These are phyloP conservation scores for Phytophthora pluvialis DNA, from an alignment of 352 stramenopile genomes.

Conservation along the genomic window DNA sequence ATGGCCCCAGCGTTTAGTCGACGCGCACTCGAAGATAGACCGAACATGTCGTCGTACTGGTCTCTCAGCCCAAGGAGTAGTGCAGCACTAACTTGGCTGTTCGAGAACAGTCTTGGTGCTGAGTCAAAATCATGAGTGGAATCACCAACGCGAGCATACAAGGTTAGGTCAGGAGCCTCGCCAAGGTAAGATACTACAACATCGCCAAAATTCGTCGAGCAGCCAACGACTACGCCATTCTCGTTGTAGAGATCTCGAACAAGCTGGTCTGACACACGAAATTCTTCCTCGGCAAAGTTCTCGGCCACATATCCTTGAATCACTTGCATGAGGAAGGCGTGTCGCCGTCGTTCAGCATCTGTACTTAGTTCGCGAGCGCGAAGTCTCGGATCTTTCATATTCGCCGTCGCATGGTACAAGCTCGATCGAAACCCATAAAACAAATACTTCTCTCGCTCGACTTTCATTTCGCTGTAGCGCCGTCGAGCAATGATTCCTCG, in stretches of 20 bases:
- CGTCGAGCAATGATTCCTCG: constrained; percentile 62
- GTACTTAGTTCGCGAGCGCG: constrained; percentile 42
- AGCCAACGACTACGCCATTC: constrained; percentile 71
- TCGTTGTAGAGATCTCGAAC: constrained; percentile 58
- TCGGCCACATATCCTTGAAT: constrained; percentile 58
- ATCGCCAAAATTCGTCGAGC: constrained; percentile 53
- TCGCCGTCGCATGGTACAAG: constrained; percentile 43
- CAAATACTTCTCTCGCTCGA: constrained; percentile 59
- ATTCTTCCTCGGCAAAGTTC: constrained; percentile 43
- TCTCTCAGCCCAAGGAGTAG: constrained; percentile 58
- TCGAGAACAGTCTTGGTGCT: constrained; percentile 34
- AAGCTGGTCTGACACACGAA: constrained; percentile 41
- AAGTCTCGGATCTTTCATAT: constrained; percentile 52
- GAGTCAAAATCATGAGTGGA: constrained; percentile 3
- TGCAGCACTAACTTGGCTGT: constrained; percentile 54
- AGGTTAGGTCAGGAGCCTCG: constrained; percentile 1
- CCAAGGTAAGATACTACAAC: constrained; percentile 43
- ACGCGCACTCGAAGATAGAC: constrained; percentile 46
- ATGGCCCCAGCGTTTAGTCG: constrained; percentile 16
- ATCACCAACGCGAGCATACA: constrained; percentile 20
- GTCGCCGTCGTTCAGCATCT: constrained; percentile 50
- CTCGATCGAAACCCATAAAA: constrained; percentile 77
- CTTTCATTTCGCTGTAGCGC: constrained; percentile 60
- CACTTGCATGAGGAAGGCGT: constrained; percentile 75
- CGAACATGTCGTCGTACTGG: constrained; percentile 75